Evolutionary conservation across 305 asterid species (phyloP), one percentile per base, ranked within the genome.

Genomic region (Ruellia speciosa): DNA sequence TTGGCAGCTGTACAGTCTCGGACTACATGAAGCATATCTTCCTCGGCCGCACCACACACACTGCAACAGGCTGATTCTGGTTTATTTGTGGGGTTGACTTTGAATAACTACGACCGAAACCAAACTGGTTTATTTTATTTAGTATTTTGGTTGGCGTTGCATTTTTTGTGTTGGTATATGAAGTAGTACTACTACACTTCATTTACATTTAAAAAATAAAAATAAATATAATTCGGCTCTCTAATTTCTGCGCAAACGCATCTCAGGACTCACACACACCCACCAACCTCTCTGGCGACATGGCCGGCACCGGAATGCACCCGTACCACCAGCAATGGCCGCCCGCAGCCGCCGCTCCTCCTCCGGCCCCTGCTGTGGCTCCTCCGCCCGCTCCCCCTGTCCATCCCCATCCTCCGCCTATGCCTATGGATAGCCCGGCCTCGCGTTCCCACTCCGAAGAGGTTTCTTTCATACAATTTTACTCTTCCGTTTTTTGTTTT

Each of bases 271-370:
- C 3, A n/a, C n/a, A n/a, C n/a, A n/a, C n/a, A n/a, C n/a, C n/a
- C n/a, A n/a, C 47, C 47, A 12, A 41, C 47, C 47, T 4, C 6
- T 41, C 47, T 9, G 47, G 12, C 47, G 66, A 56, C 62, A 87
- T 92, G 98, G 95, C 95, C 59, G 96, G 95, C 68, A 75, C 82
- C 62, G 95, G 96, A 64, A 81, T 92, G 50, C 96, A 88, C 70
- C 94, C 87, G 37, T 88, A 88, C 70, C 99, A 92, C 60, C 95
- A 85, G 73, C 99, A 86, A 52, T 87, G 96, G 96, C 84, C 79
- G 54, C 84, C 96, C 5, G 78, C 80, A 5, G 67, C 78, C 0
- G 81, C 82, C 55, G 79, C 81, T 49, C 86, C 81, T 52, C 83
- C 86, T 9, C 80, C 85, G 51, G 68, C 79, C 11, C 56, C 84